phyloP scores from a whole-genome alignment of 768 basidiomycete species.

The Leccinum aurantiacum region DNA sequence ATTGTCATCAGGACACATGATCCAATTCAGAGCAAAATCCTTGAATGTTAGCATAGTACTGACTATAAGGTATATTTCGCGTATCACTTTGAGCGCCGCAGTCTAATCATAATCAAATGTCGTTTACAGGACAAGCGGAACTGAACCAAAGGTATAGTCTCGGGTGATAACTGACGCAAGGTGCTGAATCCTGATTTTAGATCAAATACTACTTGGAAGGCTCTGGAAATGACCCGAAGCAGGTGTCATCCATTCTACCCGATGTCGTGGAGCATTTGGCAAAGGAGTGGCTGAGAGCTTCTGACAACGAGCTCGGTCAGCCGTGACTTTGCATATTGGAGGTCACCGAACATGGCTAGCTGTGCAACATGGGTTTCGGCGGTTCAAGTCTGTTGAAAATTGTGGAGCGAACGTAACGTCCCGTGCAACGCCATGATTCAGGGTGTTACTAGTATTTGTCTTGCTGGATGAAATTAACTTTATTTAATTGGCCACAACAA shows the following conservation, averaged over 20 bases:
- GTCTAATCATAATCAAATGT: neutral
- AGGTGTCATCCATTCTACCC: conserved; percentile 50
- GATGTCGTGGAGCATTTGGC: conserved; percentile 61
- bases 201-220: conserved; percentile 93
- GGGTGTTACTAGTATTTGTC: no score
- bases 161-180: neutral
- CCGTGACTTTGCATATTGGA: conserved; percentile 20
- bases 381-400: no score
- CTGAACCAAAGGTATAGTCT: conserved; percentile 74
- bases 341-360: neutral
- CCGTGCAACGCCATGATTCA: neutral
- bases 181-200: conserved; percentile 29
- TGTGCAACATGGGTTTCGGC: neutral
- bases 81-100: neutral
- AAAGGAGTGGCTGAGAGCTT: conserved; percentile 66
- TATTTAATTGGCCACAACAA: no score
- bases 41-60: conserved; percentile 55
- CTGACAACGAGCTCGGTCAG: conserved; percentile 45
- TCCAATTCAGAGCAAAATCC: conserved; percentile 62
- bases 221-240: conserved; percentile 49
- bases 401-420: no score
- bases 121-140: conserved; percentile 72
- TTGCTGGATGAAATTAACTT: no score
- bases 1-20: conserved; percentile 82
- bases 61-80: conserved; percentile 58